These are phyloP conservation scores for Gliomastix tumulicola DNA, from an alignment of 2,329 filamentous ascomycete genomes.

Conservation along the genomic window DNA sequence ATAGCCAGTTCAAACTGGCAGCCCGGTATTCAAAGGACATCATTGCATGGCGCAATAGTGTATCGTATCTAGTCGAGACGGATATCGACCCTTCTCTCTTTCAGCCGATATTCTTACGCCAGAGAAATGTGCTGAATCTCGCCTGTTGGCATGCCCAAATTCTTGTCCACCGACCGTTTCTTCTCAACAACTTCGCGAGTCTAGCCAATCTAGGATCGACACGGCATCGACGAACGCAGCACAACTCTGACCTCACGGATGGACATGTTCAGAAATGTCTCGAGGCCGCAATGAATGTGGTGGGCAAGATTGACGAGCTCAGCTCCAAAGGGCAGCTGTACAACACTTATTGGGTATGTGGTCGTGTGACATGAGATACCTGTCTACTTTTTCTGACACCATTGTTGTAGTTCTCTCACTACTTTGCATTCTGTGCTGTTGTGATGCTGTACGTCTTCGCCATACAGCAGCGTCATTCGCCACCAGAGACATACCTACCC, in stretches of 20 bases:
- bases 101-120: constrained; percentile 30
- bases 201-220: constrained; percentile 5
- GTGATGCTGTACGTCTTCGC: constrained; percentile 35
- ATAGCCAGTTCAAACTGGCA: constrained; percentile 16
- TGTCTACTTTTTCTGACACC: background rate
- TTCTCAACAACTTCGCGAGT: constrained; percentile 24
- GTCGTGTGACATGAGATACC: background rate
- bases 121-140: constrained; percentile 30
- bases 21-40: constrained; percentile 20
- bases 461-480: constrained; percentile 24
- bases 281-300: constrained; percentile 28
- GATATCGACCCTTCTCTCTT: constrained; percentile 23
- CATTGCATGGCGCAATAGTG: constrained; percentile 20
- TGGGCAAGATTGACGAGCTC: constrained; percentile 28
- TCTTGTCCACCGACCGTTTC: constrained; percentile 27
- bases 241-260: constrained; percentile 10
- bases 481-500: constrained; percentile 14
- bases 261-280: constrained; percentile 19
- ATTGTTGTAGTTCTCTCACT: constrained; percentile 23
- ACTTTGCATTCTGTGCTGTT: constrained; percentile 35
- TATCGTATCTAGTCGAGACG: constrained; percentile 27
- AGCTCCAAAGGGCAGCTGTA: constrained; percentile 25
- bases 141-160: constrained; percentile 34
- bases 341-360: constrained; percentile 29
- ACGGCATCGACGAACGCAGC: constrained; percentile 9